phyloP scores from a whole-genome alignment of 2,329 filamentous ascomycete genomes.

The Aspergillus alliaceus region DNA sequence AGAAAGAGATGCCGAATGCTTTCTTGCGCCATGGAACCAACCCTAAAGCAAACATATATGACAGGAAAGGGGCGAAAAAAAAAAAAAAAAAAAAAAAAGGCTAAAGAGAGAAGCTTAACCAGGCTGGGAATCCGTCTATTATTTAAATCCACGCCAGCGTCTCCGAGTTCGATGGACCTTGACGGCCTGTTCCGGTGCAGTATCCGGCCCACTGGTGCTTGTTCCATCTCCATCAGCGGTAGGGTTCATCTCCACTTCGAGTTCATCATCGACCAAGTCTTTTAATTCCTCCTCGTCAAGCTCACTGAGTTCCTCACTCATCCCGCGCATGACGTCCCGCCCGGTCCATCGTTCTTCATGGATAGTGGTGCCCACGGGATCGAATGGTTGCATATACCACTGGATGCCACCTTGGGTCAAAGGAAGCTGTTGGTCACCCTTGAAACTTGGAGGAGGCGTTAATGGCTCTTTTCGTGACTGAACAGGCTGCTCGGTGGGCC shows the following conservation, averaged over 20 bases:
- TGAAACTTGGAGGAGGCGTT: constrained; percentile 43
- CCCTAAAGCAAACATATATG: neutral
- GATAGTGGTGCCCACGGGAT: constrained; percentile 76
- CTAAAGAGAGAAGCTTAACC: no score
- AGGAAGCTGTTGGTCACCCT: constrained; percentile 46
- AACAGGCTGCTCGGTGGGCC: constrained; percentile 50
- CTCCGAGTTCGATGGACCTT: constrained; percentile 32
- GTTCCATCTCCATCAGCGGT: constrained; percentile 10
- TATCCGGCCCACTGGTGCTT: constrained; percentile 15
- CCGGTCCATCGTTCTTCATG: constrained; percentile 73
- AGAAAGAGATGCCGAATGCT: constrained; percentile 10
- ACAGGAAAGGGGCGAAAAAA: constrained; percentile 3
- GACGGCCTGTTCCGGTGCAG: constrained; percentile 15
- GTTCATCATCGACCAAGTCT: constrained; percentile 60
- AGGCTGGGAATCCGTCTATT: neutral
- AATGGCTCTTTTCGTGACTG: constrained; percentile 27
- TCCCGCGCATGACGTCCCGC: constrained; percentile 66
- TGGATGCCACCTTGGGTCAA: constrained; percentile 75
- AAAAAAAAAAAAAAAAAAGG: constrained; percentile 7
- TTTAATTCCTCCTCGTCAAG: constrained; percentile 88
- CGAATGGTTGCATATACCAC: constrained; percentile 83
- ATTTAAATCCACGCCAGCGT: constrained; percentile 33
- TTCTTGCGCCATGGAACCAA: neutral
- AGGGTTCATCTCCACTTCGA: constrained; percentile 17
- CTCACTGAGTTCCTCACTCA: constrained; percentile 87